phyloP scores from a whole-genome alignment of 2,329 filamentous ascomycete species.

The Penicillium thymicola region DNA sequence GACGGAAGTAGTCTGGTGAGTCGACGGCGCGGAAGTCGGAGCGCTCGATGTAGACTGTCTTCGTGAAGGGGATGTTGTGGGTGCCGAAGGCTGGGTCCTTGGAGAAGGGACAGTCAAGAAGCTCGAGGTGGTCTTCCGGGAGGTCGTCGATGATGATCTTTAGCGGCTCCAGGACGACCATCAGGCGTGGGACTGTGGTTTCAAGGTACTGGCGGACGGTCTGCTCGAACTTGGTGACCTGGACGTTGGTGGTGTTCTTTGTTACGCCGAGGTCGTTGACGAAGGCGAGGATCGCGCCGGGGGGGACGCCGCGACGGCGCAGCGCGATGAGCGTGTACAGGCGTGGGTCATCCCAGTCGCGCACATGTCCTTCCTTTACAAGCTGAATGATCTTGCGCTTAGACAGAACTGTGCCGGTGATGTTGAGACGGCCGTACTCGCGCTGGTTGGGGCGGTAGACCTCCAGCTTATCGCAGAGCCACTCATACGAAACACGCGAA shows the following conservation, averaged over 20 bases:
- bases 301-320: constrained; percentile 78
- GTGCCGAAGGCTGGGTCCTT: constrained; percentile 63
- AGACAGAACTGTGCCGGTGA: constrained; percentile 80
- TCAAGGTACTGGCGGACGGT: constrained; percentile 83
- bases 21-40: constrained; percentile 73
- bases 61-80: constrained; percentile 64
- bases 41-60: constrained; percentile 79
- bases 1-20: constrained; percentile 71
- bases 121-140: constrained; percentile 62
- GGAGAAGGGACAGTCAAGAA: constrained; percentile 70
- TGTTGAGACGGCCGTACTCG: constrained; percentile 75
- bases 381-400: constrained; percentile 81
- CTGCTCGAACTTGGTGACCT: constrained; percentile 79
- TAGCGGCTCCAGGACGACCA: constrained; percentile 84
- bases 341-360: constrained; percentile 87
- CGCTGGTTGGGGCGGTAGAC: constrained; percentile 93
- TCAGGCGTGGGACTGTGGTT: constrained; percentile 78
- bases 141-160: constrained; percentile 78
- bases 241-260: constrained; percentile 73
- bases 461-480: constrained; percentile 74
- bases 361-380: constrained; percentile 72
- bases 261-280: constrained; percentile 90
- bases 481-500: constrained; percentile 84
- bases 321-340: constrained; percentile 84
- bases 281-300: constrained; percentile 83